Percentiles rank a stretch among this genome's conserved stretches.
Conservation (phyloP, 2,329 filamentous ascomycete genomes). For the Plectosphaerella plurivora region DNA sequence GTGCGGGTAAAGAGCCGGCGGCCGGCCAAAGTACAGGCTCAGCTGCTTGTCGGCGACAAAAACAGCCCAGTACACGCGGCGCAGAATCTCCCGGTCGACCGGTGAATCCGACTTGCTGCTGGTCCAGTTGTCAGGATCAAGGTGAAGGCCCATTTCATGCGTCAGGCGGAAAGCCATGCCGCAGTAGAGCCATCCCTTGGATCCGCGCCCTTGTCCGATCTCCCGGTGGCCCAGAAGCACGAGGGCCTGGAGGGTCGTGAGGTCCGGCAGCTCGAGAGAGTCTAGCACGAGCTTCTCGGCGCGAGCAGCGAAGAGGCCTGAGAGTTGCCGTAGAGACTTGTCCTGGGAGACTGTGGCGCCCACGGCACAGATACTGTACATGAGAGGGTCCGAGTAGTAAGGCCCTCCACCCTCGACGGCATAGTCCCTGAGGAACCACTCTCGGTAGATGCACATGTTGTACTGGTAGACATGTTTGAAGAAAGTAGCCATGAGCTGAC, state of each 20-base stretch:
- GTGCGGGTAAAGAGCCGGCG: slow-evolving; percentile 42
- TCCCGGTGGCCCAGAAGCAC: slow-evolving; percentile 40
- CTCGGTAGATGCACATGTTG: slow-evolving; percentile 45
- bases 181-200: slow-evolving; percentile 47
- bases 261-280: slow-evolving; percentile 38
- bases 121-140: slow-evolving; percentile 45
- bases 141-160: slow-evolving; percentile 47
- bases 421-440: slow-evolving; percentile 46
- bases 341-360: slow-evolving; percentile 42
- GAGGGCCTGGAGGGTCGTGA: slow-evolving; percentile 41
- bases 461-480: slow-evolving; percentile 44
- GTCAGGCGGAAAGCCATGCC: slow-evolving; percentile 47
- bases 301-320: slow-evolving; percentile 37
- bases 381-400: slow-evolving; percentile 44
- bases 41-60: slow-evolving; percentile 47
- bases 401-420: slow-evolving; percentile 34
- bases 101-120: slow-evolving; percentile 28
- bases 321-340: slow-evolving; percentile 24
- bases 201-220: slow-evolving; percentile 40
- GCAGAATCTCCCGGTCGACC: slow-evolving; percentile 41
- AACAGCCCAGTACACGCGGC: slow-evolving; percentile 45
- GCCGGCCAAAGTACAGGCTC: slow-evolving; percentile 45
- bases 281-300: slow-evolving; percentile 39
- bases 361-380: slow-evolving; percentile 44
- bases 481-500: slow-evolving; percentile 40